phyloP scores from a whole-genome alignment of 2,329 filamentous ascomycete genomes.

The Aspergillus unguis region DNA sequence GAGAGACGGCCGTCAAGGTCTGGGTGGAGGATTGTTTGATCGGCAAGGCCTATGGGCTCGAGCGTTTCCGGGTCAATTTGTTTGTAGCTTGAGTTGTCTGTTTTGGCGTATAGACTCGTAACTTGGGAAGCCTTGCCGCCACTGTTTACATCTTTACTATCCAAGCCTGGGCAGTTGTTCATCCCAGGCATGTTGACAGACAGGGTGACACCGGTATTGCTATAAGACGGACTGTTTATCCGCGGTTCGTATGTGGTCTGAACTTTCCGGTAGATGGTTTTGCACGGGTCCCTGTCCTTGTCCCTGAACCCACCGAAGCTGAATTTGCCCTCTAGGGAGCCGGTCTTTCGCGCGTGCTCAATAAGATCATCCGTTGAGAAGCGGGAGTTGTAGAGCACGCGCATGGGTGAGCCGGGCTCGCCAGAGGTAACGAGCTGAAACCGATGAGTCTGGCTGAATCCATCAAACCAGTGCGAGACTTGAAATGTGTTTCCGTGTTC shows the following conservation, averaged over 20 bases:
- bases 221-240: conserved; percentile 45
- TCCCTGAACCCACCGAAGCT: conserved; percentile 71
- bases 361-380: conserved; percentile 64
- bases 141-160: conserved; percentile 19
- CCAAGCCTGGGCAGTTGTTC: conserved; percentile 7
- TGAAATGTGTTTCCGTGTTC: conserved; percentile 56
- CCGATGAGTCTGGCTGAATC: conserved; percentile 65
- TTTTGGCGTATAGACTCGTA: conserved; percentile 57
- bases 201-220: conserved; percentile 65
- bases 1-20: conserved; percentile 64
- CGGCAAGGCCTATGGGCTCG: conserved; percentile 64
- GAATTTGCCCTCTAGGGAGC: conserved; percentile 51
- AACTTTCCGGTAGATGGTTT: conserved; percentile 68
- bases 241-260: conserved; percentile 22
- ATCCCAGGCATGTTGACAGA: conserved; percentile 63
- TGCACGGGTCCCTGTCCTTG: conserved; percentile 53
- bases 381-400: conserved; percentile 69
- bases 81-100: conserved; percentile 54
- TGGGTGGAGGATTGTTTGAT: conserved; percentile 63
- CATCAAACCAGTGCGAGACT: conserved; percentile 78
- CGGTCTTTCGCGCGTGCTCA: conserved; percentile 58
- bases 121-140: conserved; percentile 32
- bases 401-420: conserved; percentile 29
- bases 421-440: conserved; percentile 61
- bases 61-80: conserved; percentile 67